Conservation (phyloP, 2,329 filamentous ascomycete genomes). For the Aureobasidium sp. region DNA sequence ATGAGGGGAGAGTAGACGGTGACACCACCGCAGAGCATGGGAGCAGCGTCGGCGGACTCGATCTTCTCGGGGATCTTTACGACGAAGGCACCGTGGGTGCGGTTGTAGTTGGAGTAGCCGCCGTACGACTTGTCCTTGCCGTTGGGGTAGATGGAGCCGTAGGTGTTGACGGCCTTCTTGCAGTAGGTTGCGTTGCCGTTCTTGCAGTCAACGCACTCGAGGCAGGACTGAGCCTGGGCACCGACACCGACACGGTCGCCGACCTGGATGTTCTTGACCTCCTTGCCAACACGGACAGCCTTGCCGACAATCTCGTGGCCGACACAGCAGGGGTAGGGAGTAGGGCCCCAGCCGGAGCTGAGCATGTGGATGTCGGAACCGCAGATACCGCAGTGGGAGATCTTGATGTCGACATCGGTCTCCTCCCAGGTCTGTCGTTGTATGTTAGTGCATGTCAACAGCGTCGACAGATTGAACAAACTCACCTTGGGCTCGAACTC, state of each 20-base stretch:
- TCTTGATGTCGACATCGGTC: conserved; percentile 32
- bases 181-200: conserved; percentile 29
- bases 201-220: conserved; percentile 45
- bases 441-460: background rate
- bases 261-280: conserved; percentile 22
- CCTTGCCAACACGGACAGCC: conserved; percentile 20
- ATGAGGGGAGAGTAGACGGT: conserved; percentile 62
- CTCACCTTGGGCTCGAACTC: conserved; percentile 36
- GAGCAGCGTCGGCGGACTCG: conserved; percentile 45
- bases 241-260: conserved; percentile 41
- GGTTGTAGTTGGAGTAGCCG: conserved; percentile 46
- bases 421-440: conserved; percentile 31
- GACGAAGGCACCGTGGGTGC: conserved; percentile 48
- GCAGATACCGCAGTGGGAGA: conserved; percentile 33
- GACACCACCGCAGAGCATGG: conserved; percentile 67
- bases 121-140: conserved; percentile 53
- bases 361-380: conserved; percentile 24
- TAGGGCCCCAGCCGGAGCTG: conserved; percentile 32
- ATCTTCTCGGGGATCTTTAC: conserved; percentile 45
- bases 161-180: conserved; percentile 23
- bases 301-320: conserved; percentile 22
- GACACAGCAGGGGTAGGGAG: conserved; percentile 26
- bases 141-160: conserved; percentile 23
- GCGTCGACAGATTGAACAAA: background rate
- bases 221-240: conserved; percentile 38